Base-by-base conservation (phyloP, 805 yeast genomes). In the Saturnispora dispora region DNA sequence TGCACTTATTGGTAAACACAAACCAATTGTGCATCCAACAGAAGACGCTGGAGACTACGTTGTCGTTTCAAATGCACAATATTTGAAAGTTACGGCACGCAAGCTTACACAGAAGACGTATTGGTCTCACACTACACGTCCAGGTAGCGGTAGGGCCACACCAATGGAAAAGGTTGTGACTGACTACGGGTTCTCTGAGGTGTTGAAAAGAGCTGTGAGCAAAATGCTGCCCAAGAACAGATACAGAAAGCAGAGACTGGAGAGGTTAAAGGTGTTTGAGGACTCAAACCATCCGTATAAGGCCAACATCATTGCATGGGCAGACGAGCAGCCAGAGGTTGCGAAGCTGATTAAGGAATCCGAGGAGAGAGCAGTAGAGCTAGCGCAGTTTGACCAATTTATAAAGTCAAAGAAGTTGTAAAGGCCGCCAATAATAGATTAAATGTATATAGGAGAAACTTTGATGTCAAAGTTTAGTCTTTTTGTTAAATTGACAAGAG, bases 191-290 rank as follows among this genome's bases (percentile, higher is more conserved):
- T 86, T 81, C 59, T 83, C 88, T n/a, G 98, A 93, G 67, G 71
- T 90, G 11, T 71, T 93, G 60, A 78, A 70, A 60, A 80, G 85
- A 60, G 98, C 99, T 2, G 99, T 93, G 5, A 83, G 88, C 56
- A 95, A 95, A 52, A 93, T 93, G 99, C 75, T 93, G 51, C 99
- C 99, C 42, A 90, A 88, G 71, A 91, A 93, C 67, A 82, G 82
- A 61, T 77, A 84, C 56, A 80, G 98, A 67, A 78, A 83, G 60
- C 70, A 73, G 13, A 81, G 99, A 66, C 68, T 93, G 62, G 91
- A 81, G 27, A 79, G 99, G 64, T 74, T 93, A 55, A 89, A 88
- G 69, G 81, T 88, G 0, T 86, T 78, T 65, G 98, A 95, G 60
- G 96, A 91, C 28, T 80, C 88, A 52, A 85, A 85, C 52, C 86